phyloP scores from a whole-genome alignment of 2,329 filamentous ascomycete genomes.

The Aspergillus floridensis region DNA sequence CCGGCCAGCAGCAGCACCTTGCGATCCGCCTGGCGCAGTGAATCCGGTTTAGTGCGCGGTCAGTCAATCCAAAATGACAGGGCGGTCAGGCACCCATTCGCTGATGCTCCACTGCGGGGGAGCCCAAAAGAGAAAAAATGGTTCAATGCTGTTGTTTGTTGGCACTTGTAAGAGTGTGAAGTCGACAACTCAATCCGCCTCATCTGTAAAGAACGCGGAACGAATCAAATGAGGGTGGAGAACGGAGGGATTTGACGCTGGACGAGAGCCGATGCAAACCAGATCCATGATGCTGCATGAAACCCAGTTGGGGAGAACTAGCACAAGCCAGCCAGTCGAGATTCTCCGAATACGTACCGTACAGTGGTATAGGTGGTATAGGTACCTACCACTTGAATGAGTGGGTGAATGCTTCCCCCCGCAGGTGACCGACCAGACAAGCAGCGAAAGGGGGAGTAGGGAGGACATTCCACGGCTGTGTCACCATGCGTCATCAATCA shows the following conservation, averaged over 20 bases:
- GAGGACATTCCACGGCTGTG: no score
- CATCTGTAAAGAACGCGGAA: conserved; percentile 2
- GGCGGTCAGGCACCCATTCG: conserved; percentile 23
- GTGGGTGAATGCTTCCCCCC: no score
- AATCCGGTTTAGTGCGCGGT: not conserved
- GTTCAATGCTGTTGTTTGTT: conserved; percentile 4
- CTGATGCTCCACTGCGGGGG: conserved; percentile 22
- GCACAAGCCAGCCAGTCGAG: no score
- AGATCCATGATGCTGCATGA: not conserved
- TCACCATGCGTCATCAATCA: no score
- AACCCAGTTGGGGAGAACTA: no score
- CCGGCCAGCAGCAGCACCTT: not conserved
- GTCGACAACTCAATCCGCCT: conserved; percentile 16
- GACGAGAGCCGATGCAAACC: not conserved
- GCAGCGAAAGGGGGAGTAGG: no score
- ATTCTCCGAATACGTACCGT: no score
- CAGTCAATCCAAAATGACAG: conserved; percentile 7
- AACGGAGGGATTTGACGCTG: not conserved
- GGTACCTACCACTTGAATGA: no score
- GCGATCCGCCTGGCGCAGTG: not conserved
- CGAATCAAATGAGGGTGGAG: not conserved
- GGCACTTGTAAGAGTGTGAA: conserved; percentile 4
- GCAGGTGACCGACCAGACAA: no score
- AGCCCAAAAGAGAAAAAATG: conserved; percentile 15
- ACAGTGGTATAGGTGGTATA: no score